phyloP scores from a whole-genome alignment of 305 asterid species.

The Petunia hybrid region DNA sequence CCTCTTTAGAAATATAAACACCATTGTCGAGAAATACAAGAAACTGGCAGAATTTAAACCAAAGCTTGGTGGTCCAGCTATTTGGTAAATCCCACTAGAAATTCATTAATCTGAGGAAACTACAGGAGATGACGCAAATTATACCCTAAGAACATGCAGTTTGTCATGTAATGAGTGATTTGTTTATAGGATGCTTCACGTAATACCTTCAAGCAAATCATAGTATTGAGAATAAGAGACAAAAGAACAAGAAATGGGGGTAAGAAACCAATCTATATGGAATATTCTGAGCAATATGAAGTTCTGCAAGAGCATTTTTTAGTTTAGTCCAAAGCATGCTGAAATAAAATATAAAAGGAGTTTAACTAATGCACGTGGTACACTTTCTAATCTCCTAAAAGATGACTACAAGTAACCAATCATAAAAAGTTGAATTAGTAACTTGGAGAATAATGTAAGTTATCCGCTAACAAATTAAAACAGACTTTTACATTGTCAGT shows the following conservation, averaged over 20 bases:
- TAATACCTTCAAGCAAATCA: too few species aligned
- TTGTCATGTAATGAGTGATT: too few species aligned
- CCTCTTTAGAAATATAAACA: not conserved
- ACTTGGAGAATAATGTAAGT: not conserved
- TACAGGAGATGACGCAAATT: too few species aligned
- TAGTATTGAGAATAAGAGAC: not conserved
- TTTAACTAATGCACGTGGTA: too few species aligned
- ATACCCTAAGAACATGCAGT: too few species aligned
- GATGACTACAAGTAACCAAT: not conserved
- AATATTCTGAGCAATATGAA: not conserved
- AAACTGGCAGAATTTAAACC: not conserved
- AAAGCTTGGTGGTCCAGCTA: conserved; percentile 2
- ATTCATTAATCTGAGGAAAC: not conserved
- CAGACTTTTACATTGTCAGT: not conserved
- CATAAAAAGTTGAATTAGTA: not conserved
- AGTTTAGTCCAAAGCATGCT: too few species aligned
- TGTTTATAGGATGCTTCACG: too few species aligned
- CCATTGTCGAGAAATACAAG: not conserved
- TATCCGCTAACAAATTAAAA: not conserved
- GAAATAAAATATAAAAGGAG: not conserved
- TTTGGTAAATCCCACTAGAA: not conserved
- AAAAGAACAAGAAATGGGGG: not conserved
- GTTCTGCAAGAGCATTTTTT: not conserved
- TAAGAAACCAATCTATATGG: not conserved
- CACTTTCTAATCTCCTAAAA: not conserved